Percentiles rank a stretch among this genome's conserved stretches.
These are phyloP conservation scores for Syzygium jambos DNA, from an alignment of 345 rosid species.

Conservation along the genomic window DNA sequence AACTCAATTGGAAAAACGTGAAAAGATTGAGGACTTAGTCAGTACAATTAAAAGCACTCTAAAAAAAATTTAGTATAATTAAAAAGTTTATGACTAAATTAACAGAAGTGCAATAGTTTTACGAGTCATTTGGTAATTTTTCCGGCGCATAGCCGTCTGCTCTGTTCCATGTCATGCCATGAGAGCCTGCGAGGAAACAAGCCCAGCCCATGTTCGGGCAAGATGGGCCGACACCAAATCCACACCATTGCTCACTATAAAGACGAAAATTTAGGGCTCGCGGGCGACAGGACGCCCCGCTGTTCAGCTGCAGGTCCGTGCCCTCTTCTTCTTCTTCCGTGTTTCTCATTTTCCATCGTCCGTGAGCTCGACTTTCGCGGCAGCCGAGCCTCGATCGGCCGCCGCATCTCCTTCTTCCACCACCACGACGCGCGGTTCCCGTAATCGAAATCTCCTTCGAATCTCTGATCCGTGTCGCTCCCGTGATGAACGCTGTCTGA, in stretches of 20 bases:
- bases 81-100: too few relatives aligned
- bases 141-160: too few relatives aligned
- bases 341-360: not conserved
- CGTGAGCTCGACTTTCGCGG: not conserved
- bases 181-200: not conserved
- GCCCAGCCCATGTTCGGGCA: not conserved
- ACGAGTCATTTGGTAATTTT: too few relatives aligned
- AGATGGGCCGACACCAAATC: not conserved
- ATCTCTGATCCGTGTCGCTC: not conserved
- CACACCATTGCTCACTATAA: not conserved
- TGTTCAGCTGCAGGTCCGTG: not conserved
- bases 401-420: not conserved
- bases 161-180: not conserved
- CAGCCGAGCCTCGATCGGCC: accelerated
- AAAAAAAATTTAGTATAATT: too few relatives aligned
- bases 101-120: too few relatives aligned
- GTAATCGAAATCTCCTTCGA: not conserved
- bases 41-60: too few relatives aligned
- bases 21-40: too few relatives aligned
- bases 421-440: not conserved
- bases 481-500: slow-evolving; percentile 11
- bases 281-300: not conserved
- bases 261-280: not conserved
- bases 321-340: too few relatives aligned
- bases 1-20: too few relatives aligned